Conservation (phyloP, 176 grass and related monocot genomes). For the Oryza meyeriana region DNA sequence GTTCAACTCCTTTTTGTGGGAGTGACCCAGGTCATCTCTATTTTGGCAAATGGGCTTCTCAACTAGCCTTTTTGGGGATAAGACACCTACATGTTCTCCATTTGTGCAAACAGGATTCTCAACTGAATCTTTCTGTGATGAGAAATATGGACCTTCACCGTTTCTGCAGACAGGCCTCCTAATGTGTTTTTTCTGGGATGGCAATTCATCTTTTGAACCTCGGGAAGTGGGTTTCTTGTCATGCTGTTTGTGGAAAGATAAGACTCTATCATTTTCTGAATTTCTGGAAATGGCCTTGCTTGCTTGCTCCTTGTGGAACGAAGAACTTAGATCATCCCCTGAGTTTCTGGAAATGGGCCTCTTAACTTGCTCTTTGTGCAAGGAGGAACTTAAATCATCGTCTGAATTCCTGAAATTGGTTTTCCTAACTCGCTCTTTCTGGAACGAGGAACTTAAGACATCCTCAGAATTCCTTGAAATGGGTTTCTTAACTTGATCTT, state of each 20-base stretch:
- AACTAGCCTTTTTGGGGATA: conserved; percentile 12
- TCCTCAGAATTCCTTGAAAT: conserved; percentile 36
- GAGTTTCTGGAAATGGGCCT: conserved; percentile 40
- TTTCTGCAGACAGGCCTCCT: conserved; percentile 35
- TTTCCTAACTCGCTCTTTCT: conserved; percentile 46
- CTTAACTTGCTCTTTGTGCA: conserved; percentile 31
- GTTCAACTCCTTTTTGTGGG: conserved; percentile 9
- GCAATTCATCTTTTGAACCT: conserved; percentile 25
- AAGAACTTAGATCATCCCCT: conserved; percentile 31
- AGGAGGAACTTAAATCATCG: conserved; percentile 38
- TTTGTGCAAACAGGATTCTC: conserved; percentile 20
- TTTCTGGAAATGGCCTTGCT: conserved; percentile 24
- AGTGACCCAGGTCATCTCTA: conserved; percentile 20
- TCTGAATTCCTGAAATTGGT: conserved; percentile 40
- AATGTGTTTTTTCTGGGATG: conserved; percentile 30
- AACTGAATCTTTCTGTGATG: conserved; percentile 17
- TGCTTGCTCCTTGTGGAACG: conserved; percentile 28
- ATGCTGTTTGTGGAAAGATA: conserved; percentile 33
- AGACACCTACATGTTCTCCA: conserved; percentile 26
- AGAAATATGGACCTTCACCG: conserved; percentile 25
- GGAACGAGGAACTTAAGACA: conserved; percentile 24
- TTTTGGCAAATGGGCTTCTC: conserved; percentile 32
- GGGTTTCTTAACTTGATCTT: conserved; percentile 19
- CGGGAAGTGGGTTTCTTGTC: conserved; percentile 30
- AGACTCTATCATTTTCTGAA: conserved; percentile 27